Percentiles rank a stretch among this genome's conserved stretches.
Conservation (phyloP, 768 basidiomycete genomes). For the Filobasidium wieringae region DNA sequence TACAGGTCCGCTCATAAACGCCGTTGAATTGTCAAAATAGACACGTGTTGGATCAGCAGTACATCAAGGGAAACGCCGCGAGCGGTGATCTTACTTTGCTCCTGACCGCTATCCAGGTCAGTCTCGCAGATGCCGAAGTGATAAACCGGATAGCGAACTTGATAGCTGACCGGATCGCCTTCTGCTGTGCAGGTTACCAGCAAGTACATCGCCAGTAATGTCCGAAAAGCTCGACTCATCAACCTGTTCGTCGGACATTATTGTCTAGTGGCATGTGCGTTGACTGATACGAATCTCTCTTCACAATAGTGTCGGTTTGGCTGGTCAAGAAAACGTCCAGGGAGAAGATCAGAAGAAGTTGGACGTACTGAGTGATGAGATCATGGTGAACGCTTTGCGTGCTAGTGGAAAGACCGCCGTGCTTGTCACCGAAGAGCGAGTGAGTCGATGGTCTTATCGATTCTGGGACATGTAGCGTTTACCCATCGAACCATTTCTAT, state of each 20-base stretch:
- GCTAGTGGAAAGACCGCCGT: slow-evolving; percentile 96
- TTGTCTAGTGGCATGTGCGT: neutral
- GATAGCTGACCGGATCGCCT: no score
- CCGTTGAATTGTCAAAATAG: slow-evolving; percentile 39
- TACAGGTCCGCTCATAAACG: neutral
- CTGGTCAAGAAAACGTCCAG: slow-evolving; percentile 91
- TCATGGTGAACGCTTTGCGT: slow-evolving; percentile 94
- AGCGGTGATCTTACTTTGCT: slow-evolving; percentile 91
- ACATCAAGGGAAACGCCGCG: slow-evolving; percentile 65
- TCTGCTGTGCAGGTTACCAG: slow-evolving; percentile 30
- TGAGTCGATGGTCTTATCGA: slow-evolving; percentile 21
- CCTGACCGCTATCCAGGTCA: slow-evolving; percentile 87
- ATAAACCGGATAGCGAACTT: neutral
- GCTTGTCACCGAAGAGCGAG: slow-evolving; percentile 85
- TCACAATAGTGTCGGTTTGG: slow-evolving; percentile 74
- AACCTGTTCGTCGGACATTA: slow-evolving; percentile 72
- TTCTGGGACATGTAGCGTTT: neutral
- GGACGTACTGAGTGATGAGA: slow-evolving; percentile 93
- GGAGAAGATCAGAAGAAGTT: slow-evolving; percentile 99
- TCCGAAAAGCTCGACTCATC: slow-evolving; percentile 90
- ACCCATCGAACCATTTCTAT: neutral
- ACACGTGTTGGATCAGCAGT: slow-evolving; percentile 77
- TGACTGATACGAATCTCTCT: neutral
- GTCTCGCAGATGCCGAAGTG: no score
- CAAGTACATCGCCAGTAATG: slow-evolving; percentile 90